Evolutionary conservation across 1,139 yeast species (phyloP).

Genomic region (Kluyveromyces sp.): DNA sequence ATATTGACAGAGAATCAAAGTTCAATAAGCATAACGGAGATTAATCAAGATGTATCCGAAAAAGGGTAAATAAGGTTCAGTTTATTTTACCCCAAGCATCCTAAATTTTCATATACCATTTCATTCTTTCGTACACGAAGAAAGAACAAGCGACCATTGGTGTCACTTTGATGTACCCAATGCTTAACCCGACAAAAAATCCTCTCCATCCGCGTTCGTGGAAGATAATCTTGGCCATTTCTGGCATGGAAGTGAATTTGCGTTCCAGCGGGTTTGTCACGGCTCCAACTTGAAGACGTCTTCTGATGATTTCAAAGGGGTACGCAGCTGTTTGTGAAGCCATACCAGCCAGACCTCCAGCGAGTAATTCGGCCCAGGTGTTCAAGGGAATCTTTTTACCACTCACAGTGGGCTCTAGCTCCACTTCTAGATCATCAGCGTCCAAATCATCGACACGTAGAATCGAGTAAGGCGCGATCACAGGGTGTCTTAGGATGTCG

Average conservation of each 20-base stretch:
- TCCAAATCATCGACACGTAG: conserved; percentile 21
- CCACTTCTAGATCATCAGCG: conserved; percentile 10
- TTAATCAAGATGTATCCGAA: neutral
- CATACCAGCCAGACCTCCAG: conserved; percentile 96
- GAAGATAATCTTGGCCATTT: conserved; percentile 44
- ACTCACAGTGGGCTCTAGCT: conserved; percentile 15
- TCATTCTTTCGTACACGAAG: conserved; percentile 85
- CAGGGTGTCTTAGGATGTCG: conserved; percentile 64
- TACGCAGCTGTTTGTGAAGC: conserved; percentile 94
- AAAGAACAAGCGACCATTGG: conserved; percentile 98
- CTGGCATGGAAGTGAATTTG: conserved; percentile 40
- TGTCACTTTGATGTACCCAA: conserved; percentile 88
- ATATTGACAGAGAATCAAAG: neutral
- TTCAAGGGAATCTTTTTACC: conserved; percentile 51
- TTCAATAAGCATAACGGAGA: too few species aligned
- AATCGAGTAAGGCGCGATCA: conserved; percentile 53
- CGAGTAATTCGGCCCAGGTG: conserved; percentile 86
- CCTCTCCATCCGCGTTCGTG: conserved; percentile 75
- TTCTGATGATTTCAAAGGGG: conserved; percentile 89
- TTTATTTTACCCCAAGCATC: neutral
- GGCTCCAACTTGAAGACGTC: conserved; percentile 95
- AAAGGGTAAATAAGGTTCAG: neutral
- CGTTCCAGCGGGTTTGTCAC: conserved; percentile 45
- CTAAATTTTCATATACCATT: conserved; percentile 56
- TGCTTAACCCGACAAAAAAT: conserved; percentile 86